Base-by-base conservation (phyloP, 306 rosid genomes). In the Coriaria nepalensis region DNA sequence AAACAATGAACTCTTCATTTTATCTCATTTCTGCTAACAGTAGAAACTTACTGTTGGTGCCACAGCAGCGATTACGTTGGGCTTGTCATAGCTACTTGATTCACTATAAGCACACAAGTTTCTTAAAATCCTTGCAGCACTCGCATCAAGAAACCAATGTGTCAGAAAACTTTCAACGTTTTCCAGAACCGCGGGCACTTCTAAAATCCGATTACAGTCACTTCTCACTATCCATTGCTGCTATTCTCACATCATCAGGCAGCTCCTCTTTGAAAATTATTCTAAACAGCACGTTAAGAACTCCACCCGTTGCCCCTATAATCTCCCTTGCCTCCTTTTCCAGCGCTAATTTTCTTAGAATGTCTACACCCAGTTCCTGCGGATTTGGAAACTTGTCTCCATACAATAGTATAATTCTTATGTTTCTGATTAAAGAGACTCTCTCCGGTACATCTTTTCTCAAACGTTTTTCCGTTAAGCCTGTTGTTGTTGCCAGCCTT, bases 241-340 rank as follows among this genome's bases (percentile, higher is more conserved):
- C 84, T 15, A 41, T 71, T 33, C 74, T 69, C 20, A 74, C 75
- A 32, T 43, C 57, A 35, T 61, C 64, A 45, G 65, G 56, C 44
- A 56, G 44, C 46, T 12, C 59, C 40, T 72, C 56, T 7, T 68
- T 66, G 54, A 85, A 76, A 72, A 82, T 73, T 56, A 92, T 75
- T 43, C 62, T 77, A 63, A 79, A 73, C 74, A 92, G 47, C 66
- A 64, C 96, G 51, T 79, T 85, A 5, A 92, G 72, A 35, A 85
- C 65, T 10, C 98, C 87, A 35, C 98, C 98, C 8, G 98, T 92
- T 10, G 81, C 73, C 0, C 98, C 98, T 12, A 92, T 79, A 59
- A 87, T 77, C 61, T 92, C 93, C 0, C 81, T 65, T 33, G 87
- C 94, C 12, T 85, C 94, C 43, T 75, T 86, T 55, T 92, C 98